Evolutionary conservation across 352 stramenopile species (phyloP).

Genomic region (Globisporangium megalacanthum): DNA sequence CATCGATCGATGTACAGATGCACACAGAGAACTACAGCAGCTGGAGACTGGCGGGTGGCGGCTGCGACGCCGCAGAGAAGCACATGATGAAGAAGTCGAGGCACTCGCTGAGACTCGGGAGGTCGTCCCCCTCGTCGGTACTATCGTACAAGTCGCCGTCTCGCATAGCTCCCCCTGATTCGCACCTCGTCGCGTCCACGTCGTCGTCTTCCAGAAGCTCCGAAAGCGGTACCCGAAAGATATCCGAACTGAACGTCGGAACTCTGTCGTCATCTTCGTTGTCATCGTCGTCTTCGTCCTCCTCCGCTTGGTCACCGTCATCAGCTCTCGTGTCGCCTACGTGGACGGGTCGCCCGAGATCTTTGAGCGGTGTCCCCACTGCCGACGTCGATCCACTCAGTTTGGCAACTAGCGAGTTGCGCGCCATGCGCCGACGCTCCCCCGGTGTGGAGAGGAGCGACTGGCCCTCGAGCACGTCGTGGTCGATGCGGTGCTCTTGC

Average conservation of each 20-base stretch:
- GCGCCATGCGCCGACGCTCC: slow-evolving; percentile 1
- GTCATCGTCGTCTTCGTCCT: background rate
- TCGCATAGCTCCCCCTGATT: background rate
- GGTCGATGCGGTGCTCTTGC: slow-evolving; percentile 16
- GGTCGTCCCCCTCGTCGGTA: background rate
- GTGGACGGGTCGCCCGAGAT: background rate
- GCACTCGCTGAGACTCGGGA: slow-evolving; percentile 15
- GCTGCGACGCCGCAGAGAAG: slow-evolving; percentile 6
- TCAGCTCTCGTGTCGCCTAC: background rate
- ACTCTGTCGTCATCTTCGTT: background rate
- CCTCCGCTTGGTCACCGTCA: background rate
- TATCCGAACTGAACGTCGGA: background rate
- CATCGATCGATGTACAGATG: no score
- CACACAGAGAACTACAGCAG: no score
- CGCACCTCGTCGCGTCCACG: background rate
- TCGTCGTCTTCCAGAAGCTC: slow-evolving; percentile 6
- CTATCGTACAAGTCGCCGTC: background rate
- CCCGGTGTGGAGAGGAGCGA: slow-evolving; percentile 5
- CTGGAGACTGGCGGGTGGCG: background rate
- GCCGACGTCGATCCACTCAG: background rate
- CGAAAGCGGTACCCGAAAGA: slow-evolving; percentile 9
- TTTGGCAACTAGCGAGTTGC: slow-evolving; percentile 1
- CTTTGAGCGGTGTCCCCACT: background rate
- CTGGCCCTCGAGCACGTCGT: slow-evolving; percentile 11
- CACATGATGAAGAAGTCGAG: slow-evolving; percentile 19